Base-by-base conservation (phyloP, 2,329 filamentous ascomycete genomes). In the Alternaria gansuensis region DNA sequence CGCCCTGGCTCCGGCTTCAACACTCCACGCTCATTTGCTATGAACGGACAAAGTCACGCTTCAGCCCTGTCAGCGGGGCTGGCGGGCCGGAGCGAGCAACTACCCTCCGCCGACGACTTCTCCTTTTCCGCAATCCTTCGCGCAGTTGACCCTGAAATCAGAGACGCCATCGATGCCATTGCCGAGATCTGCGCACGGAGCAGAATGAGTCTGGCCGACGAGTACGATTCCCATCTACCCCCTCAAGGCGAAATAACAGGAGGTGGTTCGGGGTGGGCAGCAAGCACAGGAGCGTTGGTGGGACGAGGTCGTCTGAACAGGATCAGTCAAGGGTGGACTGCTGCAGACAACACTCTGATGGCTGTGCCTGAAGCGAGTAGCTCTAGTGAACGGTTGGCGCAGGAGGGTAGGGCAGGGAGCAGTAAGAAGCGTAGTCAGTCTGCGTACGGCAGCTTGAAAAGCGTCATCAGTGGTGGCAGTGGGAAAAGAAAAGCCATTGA, bases 111-210 rank as follows among this genome's bases (percentile, higher is more conserved):
- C 17, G 78, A 83, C 23, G 82, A 83, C 53, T 87, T 86, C 69
- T 82, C 82, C 49, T 86, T 87, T 64, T 82, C 82, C 29, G 80
- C 81, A 28, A 85, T 87, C 58, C 75, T 87, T 13, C 79, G 80
- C 24, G 83, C 84, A 28, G 83, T 87, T 54, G 84, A 87, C 55
- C 82, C 84, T 11, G 85, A 88, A 64, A 85, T 88, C 45, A 78
- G 83, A 61, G 77, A 77, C 13, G 85, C 85, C 9, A 80, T 88
- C 52, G 84, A 88, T 67, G 84, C 84, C 14, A 88, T 88, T 64
- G 85, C 86, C 24, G 85, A 87, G 66, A 87, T 88, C 59, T 87
- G 85, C 64, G 86, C 86, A 3, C 80, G 85, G 59, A 88, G 84
- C 72, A 83, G 82, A 64, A 77, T 87, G 68, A 87, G 85, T 65